Evolutionary conservation across 768 basidiomycete species (phyloP), one percentile per base, ranked within the genome.

Genomic region (Leccinum obscurum): DNA sequence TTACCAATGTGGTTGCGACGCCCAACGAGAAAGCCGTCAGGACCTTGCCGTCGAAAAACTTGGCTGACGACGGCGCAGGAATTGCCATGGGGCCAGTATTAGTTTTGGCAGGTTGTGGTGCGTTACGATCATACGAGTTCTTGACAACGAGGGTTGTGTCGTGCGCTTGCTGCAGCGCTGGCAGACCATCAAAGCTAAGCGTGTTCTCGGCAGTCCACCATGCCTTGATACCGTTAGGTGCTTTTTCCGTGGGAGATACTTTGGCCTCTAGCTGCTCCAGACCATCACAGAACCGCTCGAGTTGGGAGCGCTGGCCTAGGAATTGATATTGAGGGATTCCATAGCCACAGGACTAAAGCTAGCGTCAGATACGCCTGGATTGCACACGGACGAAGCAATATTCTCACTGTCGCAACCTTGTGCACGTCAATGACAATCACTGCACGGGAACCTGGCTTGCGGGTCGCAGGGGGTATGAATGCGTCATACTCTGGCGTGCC

Each of bases 291-390:
- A 71, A 82, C 30, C 80, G 76, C 46, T 81, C 75, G 15, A 86
- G 81, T 9, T 77, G 77, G 2, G 77, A 80, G 26, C 88, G 85
- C 57, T 87, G 83, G 4, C 77, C 74, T 44, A 81, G 71, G 73
- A 83, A 89, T 48, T 78, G 75, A 68, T 83, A 88, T 64, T 80
- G 80, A 3, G 89, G 88, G 26, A 88, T 81, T 0, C 81, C 80
- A 63, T 80, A 89, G 22, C 88, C 87, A 63, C 87, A 90, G 2
- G 87, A 87, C 88, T 89, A 24, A 35, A 35, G n/a, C 7, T 24
- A 37, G 13, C 4, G 11, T 66, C 7, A 58, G 26, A 34, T 9
- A 44, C 14, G 37, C 52, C 3, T 14, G 17, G 20, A 4, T 52
- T 7, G n/a, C 32, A 4, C 46, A 20, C 6, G n/a, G 28, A n/a